A percentile compares a stretch with the other conserved stretches of the same genome.
Conservation (phyloP, 2,329 filamentous ascomycete species). For the Colletotrichum zoysiae region DNA sequence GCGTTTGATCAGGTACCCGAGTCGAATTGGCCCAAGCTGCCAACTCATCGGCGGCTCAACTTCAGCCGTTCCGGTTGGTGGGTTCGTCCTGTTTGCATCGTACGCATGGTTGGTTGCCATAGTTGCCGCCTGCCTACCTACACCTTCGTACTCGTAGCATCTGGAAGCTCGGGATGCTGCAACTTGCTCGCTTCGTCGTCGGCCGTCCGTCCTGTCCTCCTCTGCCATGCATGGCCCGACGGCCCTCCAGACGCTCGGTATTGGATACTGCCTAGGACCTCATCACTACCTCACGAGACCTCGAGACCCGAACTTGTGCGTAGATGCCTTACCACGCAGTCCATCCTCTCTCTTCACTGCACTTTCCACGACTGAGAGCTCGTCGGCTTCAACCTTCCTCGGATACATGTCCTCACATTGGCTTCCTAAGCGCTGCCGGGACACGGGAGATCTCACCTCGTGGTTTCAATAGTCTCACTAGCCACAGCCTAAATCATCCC, state of each 20-base stretch:
- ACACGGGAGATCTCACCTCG: slow-evolving; percentile 1
- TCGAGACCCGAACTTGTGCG: slow-evolving; percentile 19
- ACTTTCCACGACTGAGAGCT: slow-evolving; percentile 34
- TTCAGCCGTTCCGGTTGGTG: slow-evolving; percentile 38
- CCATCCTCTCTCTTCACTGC: not conserved
- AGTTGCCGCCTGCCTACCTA: slow-evolving; percentile 19
- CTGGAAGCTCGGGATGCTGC: slow-evolving; percentile 26
- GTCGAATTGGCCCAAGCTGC: slow-evolving; percentile 21
- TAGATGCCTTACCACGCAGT: slow-evolving; percentile 38
- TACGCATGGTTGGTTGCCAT: slow-evolving; percentile 17
- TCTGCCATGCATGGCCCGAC: not conserved
- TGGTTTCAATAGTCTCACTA: slow-evolving; percentile 17
- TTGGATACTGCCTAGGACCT: slow-evolving; percentile 21
- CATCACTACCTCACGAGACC: slow-evolving; percentile 22
- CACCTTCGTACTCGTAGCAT: slow-evolving; percentile 18
- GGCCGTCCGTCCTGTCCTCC: not conserved
- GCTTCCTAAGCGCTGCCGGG: slow-evolving; percentile 24
- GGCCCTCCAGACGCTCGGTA: slow-evolving; percentile 2
- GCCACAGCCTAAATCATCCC: slow-evolving; percentile 30
- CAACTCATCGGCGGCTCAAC: slow-evolving; percentile 40
- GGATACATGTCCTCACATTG: slow-evolving; percentile 9
- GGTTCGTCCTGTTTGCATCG: slow-evolving; percentile 1
- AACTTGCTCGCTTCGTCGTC: slow-evolving; percentile 14
- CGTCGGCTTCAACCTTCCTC: slow-evolving; percentile 17
- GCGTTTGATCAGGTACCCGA: slow-evolving; percentile 15